These are phyloP conservation scores for Penicillium desertorum DNA, from an alignment of 495 filamentous ascomycete species.

Conservation along the genomic window DNA sequence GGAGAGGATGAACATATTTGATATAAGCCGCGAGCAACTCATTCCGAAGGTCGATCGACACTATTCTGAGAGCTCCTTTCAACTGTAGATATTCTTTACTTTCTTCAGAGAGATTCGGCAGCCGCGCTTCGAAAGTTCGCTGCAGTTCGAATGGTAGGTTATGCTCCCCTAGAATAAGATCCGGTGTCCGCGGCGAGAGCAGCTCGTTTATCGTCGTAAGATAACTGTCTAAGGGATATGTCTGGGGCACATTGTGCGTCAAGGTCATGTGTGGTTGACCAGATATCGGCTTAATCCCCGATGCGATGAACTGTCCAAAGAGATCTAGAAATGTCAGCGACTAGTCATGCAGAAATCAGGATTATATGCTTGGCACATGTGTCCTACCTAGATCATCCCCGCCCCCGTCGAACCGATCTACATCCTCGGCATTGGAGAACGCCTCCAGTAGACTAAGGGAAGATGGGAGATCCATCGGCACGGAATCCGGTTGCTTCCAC, in stretches of 20 bases:
- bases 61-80: conserved; percentile 10
- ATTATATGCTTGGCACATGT: neutral
- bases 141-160: neutral
- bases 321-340: neutral
- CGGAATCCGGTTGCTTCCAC: neutral
- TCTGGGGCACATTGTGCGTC: conserved; percentile 11
- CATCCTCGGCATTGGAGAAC: conserved; percentile 15
- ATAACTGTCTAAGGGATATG: conserved; percentile 14
- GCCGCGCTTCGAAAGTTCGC: neutral
- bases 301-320: conserved; percentile 3
- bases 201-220: conserved; percentile 10
- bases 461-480: conserved; percentile 4
- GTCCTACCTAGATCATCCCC: conserved; percentile 1
- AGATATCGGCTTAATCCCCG: conserved; percentile 9
- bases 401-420: conserved; percentile 3
- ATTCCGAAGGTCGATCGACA: conserved; percentile 6
- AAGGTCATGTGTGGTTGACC: conserved; percentile 7
- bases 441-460: conserved; percentile 9
- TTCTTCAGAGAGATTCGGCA: conserved; percentile 7
- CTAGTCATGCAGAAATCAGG: neutral
- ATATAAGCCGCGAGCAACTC: conserved; percentile 10
- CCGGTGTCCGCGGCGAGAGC: conserved; percentile 5
- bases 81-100: conserved; percentile 3
- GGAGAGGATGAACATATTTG: conserved; percentile 13
- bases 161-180: conserved; percentile 1